A percentile compares a stretch with the other conserved stretches of the same genome.
Conservation (phyloP, 164 flowering plant species). For the Nymphaea colorata region DNA sequence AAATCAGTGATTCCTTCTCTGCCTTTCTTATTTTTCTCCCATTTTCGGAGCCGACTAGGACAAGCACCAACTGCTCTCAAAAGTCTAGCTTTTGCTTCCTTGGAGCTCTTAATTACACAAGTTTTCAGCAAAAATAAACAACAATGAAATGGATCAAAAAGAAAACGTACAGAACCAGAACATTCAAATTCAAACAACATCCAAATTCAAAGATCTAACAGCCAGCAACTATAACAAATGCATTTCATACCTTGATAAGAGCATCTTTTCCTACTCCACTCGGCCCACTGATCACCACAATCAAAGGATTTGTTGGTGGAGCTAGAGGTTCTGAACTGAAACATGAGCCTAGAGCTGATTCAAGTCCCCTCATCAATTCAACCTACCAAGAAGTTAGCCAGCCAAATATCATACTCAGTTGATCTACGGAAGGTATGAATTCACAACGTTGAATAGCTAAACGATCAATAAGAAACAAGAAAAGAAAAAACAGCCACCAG, state of each 20-base stretch:
- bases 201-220: background rate
- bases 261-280: slow-evolving; percentile 94
- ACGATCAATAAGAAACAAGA: too few relatives aligned
- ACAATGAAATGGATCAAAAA: background rate
- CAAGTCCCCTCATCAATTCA: slow-evolving; percentile 61
- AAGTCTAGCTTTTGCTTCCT: too few relatives aligned
- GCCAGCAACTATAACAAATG: background rate
- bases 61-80: too few relatives aligned
- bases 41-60: too few relatives aligned
- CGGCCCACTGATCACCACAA: slow-evolving; percentile 85
- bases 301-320: slow-evolving; percentile 46
- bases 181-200: too few relatives aligned
- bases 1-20: too few relatives aligned
- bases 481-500: too few relatives aligned
- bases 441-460: too few relatives aligned
- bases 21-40: too few relatives aligned
- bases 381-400: slow-evolving; percentile 4
- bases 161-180: background rate
- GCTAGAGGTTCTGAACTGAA: slow-evolving; percentile 46
- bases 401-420: background rate
- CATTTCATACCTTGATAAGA: slow-evolving; percentile 33
- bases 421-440: too few relatives aligned
- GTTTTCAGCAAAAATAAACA: background rate
- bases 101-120: too few relatives aligned
- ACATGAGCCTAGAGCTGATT: slow-evolving; percentile 50